Base-by-base conservation (phyloP, 169 alveolate genomes). In the Eimeria praecox region DNA sequence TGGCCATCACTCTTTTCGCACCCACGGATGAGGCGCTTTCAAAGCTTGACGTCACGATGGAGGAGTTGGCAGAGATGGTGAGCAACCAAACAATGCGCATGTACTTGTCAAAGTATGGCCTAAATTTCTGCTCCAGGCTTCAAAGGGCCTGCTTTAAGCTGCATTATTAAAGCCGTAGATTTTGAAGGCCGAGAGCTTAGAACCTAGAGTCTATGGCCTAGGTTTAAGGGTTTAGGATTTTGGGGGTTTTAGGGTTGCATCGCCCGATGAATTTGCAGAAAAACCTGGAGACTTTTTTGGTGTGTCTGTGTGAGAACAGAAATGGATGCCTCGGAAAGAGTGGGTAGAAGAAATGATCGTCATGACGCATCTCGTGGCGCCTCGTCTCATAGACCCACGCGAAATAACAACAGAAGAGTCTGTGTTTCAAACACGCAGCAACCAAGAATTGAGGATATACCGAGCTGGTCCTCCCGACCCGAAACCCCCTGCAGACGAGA, bases 1-100 rank as follows among this genome's bases (percentile, higher is more conserved):
- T 88, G 18, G 94, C 94, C 20, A 88, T 88, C 71, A 88, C 94
- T 10, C 52, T 88, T 30, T 88, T 88, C 69, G 94, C 94, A 4
- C 94, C 94, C 27, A 46, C 80, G 12, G 94, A 88, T 33, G 66
- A 66, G 8, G 94, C 85, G 38, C 69, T 88, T 40, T 14, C 64
- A 8, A 40, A 64, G 27, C 85, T 71, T 8, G 59, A 40, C 35
- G 69, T 88, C 66, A 71, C 20, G 22, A 4, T 88, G 30, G 94
- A 88, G n/a, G 54, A 88, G 24, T 80, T 88, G 18, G 69, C 85
- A 4, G 20, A 33, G 69, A 62, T 88, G 94, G 94, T 88, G 52
- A 69, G 91, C 62, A 40, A 46, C 0, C 33, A 38, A 46, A 40
- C 8, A 9, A 40, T 38, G 18, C 87, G 22, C 49, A 77, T 35